Conservation (phyloP, 108 stramenopile genomes). For the Halocafeteria seosinensis region DNA sequence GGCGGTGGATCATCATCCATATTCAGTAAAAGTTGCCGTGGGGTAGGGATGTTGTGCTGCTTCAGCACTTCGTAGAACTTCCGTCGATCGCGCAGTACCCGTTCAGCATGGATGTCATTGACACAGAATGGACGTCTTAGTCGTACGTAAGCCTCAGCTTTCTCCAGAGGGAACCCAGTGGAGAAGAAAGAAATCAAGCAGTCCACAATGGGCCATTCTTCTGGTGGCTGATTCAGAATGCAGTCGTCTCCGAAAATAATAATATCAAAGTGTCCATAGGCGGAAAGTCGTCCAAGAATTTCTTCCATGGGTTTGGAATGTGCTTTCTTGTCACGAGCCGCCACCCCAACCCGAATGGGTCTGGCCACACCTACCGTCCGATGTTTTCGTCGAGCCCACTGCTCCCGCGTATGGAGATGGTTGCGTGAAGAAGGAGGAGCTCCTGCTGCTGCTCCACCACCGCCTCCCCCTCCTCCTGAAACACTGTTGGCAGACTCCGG, state of each 20-base stretch:
- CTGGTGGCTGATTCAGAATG: slow-evolving; percentile 64
- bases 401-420: no score
- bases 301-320: slow-evolving; percentile 70
- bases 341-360: no score
- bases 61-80: slow-evolving; percentile 72
- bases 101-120: slow-evolving; percentile 76
- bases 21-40: slow-evolving; percentile 62
- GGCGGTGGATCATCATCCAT: slow-evolving; percentile 45
- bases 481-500: no score
- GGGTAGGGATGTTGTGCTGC: slow-evolving; percentile 70
- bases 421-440: no score
- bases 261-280: slow-evolving; percentile 40
- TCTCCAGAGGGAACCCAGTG: slow-evolving; percentile 69
- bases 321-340: neutral
- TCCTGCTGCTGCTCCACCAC: no score
- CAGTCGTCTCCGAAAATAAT: slow-evolving; percentile 75
- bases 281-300: slow-evolving; percentile 67
- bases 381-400: no score
- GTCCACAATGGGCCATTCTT: slow-evolving; percentile 79
- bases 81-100: slow-evolving; percentile 63
- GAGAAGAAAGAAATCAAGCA: slow-evolving; percentile 86
- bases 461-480: no score
- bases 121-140: slow-evolving; percentile 66
- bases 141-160: slow-evolving; percentile 69
- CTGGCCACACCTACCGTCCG: no score